Evolutionary conservation across 805 yeast genomes (phyloP).

Genomic region (Schwanniomyces vanrijiae): DNA sequence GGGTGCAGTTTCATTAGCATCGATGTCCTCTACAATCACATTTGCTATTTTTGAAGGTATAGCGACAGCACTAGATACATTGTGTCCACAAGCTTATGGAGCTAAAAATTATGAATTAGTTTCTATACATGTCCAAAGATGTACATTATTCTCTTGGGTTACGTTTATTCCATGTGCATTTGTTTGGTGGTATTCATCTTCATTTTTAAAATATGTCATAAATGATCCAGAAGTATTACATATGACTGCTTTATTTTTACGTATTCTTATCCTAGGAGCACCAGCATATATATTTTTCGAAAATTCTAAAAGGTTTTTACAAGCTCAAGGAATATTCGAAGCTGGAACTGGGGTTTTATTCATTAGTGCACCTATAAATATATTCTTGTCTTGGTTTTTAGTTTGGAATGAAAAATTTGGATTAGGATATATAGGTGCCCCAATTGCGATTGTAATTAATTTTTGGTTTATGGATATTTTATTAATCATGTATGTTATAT

Average conservation of each 20-base stretch:
- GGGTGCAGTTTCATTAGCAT: conserved; percentile 46
- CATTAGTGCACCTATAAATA: conserved; percentile 42
- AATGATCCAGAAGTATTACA: conserved; percentile 31
- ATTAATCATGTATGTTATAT: conserved; percentile 37
- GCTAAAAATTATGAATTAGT: conserved; percentile 41
- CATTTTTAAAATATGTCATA: conserved; percentile 29
- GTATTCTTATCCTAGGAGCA: conserved; percentile 37
- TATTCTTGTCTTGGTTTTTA: conserved; percentile 37
- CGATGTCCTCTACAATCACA: conserved; percentile 45
- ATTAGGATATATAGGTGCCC: conserved; percentile 44
- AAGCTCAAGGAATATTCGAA: conserved; percentile 48
- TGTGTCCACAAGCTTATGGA: conserved; percentile 48
- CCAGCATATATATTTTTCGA: conserved; percentile 47
- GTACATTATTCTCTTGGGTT: conserved; percentile 32
- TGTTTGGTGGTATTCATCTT: conserved; percentile 39
- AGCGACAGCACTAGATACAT: conserved; percentile 46
- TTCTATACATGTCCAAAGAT: conserved; percentile 38
- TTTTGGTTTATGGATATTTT: conserved; percentile 42
- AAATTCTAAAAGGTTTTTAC: conserved; percentile 40
- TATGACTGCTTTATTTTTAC: conserved; percentile 34
- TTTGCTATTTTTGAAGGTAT: conserved; percentile 47
- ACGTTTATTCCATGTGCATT: conserved; percentile 39
- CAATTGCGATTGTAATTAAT: conserved; percentile 41
- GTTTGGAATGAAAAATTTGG: conserved; percentile 44
- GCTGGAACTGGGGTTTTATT: conserved; percentile 46